Evolutionary conservation across 352 stramenopile species (phyloP), one percentile per base, ranked within the genome.

Genomic region (Phytophthora nicotianae): DNA sequence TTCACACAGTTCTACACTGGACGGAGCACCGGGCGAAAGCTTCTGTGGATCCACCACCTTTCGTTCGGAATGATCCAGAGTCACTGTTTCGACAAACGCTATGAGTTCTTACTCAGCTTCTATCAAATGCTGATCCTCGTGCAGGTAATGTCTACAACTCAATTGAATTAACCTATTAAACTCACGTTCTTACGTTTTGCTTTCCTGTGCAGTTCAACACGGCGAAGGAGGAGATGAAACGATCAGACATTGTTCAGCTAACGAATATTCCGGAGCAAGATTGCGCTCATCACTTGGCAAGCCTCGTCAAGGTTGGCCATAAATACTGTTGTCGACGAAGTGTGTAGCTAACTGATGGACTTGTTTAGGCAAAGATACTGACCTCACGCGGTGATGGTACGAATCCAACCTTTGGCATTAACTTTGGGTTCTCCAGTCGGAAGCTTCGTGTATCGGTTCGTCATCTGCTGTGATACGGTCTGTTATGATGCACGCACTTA

Each of bases 1-100:
- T 95, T 94, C 48, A 88, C 81, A 11, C 90, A 89, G 51, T 95
- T 93, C 26, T 94, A 95, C 65, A 88, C 78, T 9, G 80, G 72
- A 50, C 70, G 83, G 54, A 93, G 84, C 50, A 92, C 75, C 19
- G 87, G 87, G 2, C 65, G 87, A 23, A 93, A 92, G 62, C 75
- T 95, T 4, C 27, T 92, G 40, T 93, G 85, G 85, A 74, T 94
- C 21, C 83, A 95, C 33, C 72, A 91, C 38, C 47, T 94, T 24
- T 93, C 87, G 10, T 90, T 81, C 52, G 87, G 87, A 13, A 81
- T 87, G 42, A 40, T 95, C 1, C 87, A 90, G 57, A 68, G 78
- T 23, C 74, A 74, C 32, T 88, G 83, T 14, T 89, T 91, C 54
- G 79, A 83, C 38, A 89, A 89, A 49, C 74, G 75, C 40, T 95